phyloP scores from a whole-genome alignment of 2,329 filamentous ascomycete species.

The Dryadomyces quercus-mongolicae region DNA sequence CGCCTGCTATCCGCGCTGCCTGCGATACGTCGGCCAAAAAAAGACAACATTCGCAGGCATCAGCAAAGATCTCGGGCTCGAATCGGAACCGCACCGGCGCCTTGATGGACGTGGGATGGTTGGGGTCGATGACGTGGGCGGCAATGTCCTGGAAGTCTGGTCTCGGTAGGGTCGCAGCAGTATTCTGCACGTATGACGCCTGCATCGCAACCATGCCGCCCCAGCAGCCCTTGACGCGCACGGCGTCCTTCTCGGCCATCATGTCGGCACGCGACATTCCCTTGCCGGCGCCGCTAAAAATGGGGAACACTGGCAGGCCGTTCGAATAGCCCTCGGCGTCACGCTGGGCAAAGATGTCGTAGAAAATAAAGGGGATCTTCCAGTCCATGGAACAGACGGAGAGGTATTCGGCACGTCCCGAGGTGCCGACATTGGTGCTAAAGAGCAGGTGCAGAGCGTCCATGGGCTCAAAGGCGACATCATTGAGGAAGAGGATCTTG shows the following conservation, averaged over 20 bases:
- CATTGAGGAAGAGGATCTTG: constrained; percentile 54
- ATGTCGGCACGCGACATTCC: constrained; percentile 50
- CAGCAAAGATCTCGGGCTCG: constrained; percentile 46
- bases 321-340: constrained; percentile 52
- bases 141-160: constrained; percentile 22
- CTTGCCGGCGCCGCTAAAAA: constrained; percentile 43
- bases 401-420: constrained; percentile 46
- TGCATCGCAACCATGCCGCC: constrained; percentile 62
- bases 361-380: constrained; percentile 53
- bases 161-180: constrained; percentile 17
- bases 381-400: constrained; percentile 64
- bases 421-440: constrained; percentile 39
- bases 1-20: constrained; percentile 19
- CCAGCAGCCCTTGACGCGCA: constrained; percentile 64
- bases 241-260: constrained; percentile 46
- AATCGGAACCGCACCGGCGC: constrained; percentile 43
- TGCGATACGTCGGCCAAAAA: constrained; percentile 35
- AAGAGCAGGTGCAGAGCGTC: constrained; percentile 50
- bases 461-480: constrained; percentile 40
- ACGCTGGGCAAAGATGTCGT: constrained; percentile 62
- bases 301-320: constrained; percentile 56
- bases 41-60: constrained; percentile 54
- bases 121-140: constrained; percentile 23
- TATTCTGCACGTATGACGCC: constrained; percentile 43
- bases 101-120: constrained; percentile 16